Conservation (phyloP, 176 grass and related monocot species). For the Triticum dicoccoides region DNA sequence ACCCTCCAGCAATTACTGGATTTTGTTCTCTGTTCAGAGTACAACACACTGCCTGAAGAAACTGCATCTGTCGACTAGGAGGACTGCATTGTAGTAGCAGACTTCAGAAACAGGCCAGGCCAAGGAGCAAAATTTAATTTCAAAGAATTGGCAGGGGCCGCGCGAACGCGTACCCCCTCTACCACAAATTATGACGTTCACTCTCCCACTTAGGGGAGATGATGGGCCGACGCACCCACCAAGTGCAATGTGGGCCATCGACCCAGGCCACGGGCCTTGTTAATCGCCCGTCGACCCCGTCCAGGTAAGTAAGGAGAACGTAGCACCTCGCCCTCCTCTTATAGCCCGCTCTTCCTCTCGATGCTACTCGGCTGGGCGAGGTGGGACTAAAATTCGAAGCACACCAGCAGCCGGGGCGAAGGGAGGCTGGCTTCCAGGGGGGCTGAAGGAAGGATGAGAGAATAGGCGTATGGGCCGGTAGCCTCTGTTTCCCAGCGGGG, state of each 20-base stretch:
- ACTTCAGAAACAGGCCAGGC: too few species aligned
- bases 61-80: too few species aligned
- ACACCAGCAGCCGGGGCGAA: too few species aligned
- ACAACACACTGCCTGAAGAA: too few species aligned
- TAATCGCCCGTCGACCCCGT: conserved; percentile 39
- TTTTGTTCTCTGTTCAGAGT: too few species aligned
- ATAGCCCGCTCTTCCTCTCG: neutral
- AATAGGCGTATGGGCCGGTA: too few species aligned
- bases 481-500: too few species aligned
- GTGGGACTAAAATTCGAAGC: neutral
- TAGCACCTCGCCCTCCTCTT: neutral
- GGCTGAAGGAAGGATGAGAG: too few species aligned
- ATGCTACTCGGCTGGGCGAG: neutral
- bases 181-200: conserved; percentile 53
- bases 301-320: conserved; percentile 29
- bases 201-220: conserved; percentile 46
- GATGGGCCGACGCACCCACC: conserved; percentile 29
- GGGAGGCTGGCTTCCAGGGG: too few species aligned
- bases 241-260: conserved; percentile 37
- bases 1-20: too few species aligned
- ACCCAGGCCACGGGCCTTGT: neutral
- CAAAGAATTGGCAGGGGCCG: neutral
- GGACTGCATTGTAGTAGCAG: too few species aligned
- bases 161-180: conserved; percentile 49
- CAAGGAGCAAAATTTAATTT: too few species aligned